Conservation (phyloP, 768 basidiomycete species). For the Mycena latifolia region DNA sequence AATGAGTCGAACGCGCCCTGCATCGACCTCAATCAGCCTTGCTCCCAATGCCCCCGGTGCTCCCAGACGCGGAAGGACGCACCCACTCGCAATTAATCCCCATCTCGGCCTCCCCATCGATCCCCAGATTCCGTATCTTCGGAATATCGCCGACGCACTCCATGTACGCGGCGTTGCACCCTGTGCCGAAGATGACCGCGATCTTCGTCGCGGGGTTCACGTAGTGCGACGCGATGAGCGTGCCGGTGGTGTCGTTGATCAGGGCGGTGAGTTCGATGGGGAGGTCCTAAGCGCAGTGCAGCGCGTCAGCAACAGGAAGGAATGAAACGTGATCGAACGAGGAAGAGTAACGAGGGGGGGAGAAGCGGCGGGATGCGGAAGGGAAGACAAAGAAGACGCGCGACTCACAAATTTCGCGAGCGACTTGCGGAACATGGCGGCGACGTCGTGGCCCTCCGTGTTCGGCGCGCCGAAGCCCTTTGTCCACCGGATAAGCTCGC, state of each 20-base stretch:
- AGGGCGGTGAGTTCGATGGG: conserved; percentile 87
- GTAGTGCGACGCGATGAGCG: conserved; percentile 96
- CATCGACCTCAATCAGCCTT: background rate
- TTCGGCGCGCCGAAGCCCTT: conserved; percentile 96
- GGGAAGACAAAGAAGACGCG: too few relatives aligned
- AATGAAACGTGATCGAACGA: too few relatives aligned
- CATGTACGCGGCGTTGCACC: conserved; percentile 99
- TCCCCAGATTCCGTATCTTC: conserved; percentile 83
- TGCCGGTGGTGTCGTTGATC: conserved; percentile 99
- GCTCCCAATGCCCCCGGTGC: too few relatives aligned
- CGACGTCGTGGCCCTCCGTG: conserved; percentile 94
- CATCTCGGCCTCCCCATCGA: conserved; percentile 78
- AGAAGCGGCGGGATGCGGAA: too few relatives aligned
- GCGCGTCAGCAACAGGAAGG: too few relatives aligned
- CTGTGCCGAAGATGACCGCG: conserved; percentile 97
- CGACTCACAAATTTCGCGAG: conserved; percentile 78
- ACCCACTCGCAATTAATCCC: conserved; percentile 99
- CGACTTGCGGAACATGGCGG: conserved; percentile 90
- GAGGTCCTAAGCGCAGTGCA: conserved; percentile 69
- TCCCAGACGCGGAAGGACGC: too few relatives aligned
- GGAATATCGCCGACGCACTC: conserved; percentile 88
- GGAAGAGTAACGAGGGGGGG: too few relatives aligned
- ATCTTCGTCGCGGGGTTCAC: conserved; percentile 93
- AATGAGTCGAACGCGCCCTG: conserved; percentile 99
- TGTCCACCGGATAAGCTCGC: conserved; percentile 97